These are phyloP conservation scores for Fistulifera pelliculosa DNA, from an alignment of 108 stramenopile species.

Conservation along the genomic window DNA sequence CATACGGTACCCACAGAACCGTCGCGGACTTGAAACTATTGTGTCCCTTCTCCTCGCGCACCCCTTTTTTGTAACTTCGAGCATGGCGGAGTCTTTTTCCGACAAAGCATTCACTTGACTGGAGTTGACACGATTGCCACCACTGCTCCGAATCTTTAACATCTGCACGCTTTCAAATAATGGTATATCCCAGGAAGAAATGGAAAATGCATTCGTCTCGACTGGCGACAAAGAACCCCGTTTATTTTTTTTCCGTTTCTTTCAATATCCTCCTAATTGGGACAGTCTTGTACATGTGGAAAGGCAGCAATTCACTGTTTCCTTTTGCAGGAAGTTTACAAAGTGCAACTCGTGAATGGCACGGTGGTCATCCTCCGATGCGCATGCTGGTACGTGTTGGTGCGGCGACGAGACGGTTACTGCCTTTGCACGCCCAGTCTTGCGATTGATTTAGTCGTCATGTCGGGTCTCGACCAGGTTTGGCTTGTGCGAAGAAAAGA, in stretches of 20 bases:
- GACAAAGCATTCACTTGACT: too few relatives aligned
- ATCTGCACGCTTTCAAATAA: too few relatives aligned
- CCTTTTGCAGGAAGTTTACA: not conserved
- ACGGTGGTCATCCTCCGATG: conserved; percentile 47
- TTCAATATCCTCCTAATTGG: conserved; percentile 5
- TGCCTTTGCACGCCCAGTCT: conserved; percentile 84
- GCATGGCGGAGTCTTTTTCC: too few relatives aligned
- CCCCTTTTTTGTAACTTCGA: too few relatives aligned
- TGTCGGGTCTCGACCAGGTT: conserved; percentile 25
- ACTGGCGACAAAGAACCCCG: not conserved
- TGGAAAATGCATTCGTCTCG: too few relatives aligned
- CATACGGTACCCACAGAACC: too few relatives aligned
- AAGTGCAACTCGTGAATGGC: conserved; percentile 15
- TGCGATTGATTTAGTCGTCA: conserved; percentile 73
- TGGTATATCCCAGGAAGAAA: too few relatives aligned
- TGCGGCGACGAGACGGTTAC: conserved; percentile 57
- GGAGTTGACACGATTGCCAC: too few relatives aligned
- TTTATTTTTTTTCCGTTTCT: not conserved
- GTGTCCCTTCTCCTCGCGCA: too few relatives aligned
- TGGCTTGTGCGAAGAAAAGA: conserved; percentile 73
- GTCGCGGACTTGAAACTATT: too few relatives aligned
- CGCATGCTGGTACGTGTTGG: conserved; percentile 58
- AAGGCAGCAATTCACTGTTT: not conserved
- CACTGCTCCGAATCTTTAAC: too few relatives aligned
- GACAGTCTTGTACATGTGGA: not conserved